Evolutionary conservation across 345 rosid genomes (phyloP), one percentile per base, ranked within the genome.

Genomic region (Syzygium aromaticum): DNA sequence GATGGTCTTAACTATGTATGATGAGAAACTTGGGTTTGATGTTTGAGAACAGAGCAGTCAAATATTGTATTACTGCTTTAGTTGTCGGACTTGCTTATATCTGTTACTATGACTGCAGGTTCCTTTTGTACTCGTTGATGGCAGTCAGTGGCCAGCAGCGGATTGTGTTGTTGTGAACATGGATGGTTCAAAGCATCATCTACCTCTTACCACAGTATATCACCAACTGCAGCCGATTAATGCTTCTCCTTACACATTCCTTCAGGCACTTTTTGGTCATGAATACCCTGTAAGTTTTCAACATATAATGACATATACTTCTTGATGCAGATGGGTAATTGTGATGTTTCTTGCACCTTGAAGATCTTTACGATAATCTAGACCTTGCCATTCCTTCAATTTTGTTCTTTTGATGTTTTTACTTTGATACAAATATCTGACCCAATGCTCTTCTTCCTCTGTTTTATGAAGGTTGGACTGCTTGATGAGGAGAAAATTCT

Each of bases 401-500:
- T 52, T 73, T 28, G 30, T 12, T 52, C 28, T 51, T 87, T 87
- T 77, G 51, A 63, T 33, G 17, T 9, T 83, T 28, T 80, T 80
- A 78, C 88, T 87, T 80, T 78, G 38, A 56, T 78, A 16, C 8
- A 16, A 33, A 4, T 28, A 40, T 85, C 54, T 56, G 52, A 86
- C 77, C 54, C 9, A 28, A 57, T 49, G 22, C 84, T 43, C 84
- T 88, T 43, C 63, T 88, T 73, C 85, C 21, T 56, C 77, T 33
- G 61, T 33, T 84, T 87, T 86, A 43, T 86, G 30, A 87, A 98
- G 99, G 97, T 96, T 89, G 99, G 97, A 59, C 89, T 98, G 88
- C 96, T 98, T 84, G 95, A 95, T 89, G 98, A 95, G 88, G 99
- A 98, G 94, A 96, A 95, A 93, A 94, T 98, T 87, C 96, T 98